Percentiles rank a stretch among this genome's conserved stretches.
phyloP scores from a whole-genome alignment of 768 basidiomycete genomes.

The Lentinula guzmanii region DNA sequence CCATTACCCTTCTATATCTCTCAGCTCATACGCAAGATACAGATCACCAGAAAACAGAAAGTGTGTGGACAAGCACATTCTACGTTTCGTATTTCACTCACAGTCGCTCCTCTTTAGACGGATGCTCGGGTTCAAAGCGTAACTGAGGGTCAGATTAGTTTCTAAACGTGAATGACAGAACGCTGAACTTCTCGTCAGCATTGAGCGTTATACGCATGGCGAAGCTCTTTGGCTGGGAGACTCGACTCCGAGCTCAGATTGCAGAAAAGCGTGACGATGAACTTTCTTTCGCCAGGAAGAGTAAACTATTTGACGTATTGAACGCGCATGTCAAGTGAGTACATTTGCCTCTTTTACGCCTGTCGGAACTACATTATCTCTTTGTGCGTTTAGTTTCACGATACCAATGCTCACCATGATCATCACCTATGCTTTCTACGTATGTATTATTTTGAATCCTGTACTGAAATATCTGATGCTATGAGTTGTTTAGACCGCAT shows the following conservation, averaged over 20 bases:
- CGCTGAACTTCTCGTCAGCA: constrained; percentile 32
- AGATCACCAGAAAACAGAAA: constrained; percentile 13
- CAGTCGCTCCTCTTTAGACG: constrained; percentile 36
- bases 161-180: constrained; percentile 14
- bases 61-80: background rate
- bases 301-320: constrained; percentile 32
- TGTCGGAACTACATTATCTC: background rate
- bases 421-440: constrained; percentile 38
- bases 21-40: constrained; percentile 11
- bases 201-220: constrained; percentile 40
- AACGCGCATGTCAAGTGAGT: constrained; percentile 33
- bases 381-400: constrained; percentile 24
- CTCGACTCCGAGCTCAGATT: constrained; percentile 35
- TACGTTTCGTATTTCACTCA: background rate
- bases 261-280: constrained; percentile 41
- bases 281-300: constrained; percentile 32
- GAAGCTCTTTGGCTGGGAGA: constrained; percentile 50
- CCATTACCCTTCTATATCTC: constrained; percentile 39
- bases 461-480: background rate
- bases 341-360: background rate
- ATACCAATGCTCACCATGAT: constrained; percentile 48
- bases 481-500: background rate
- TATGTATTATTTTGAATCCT: constrained; percentile 13
- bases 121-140: constrained; percentile 43
- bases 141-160: constrained; percentile 35